A percentile compares a stretch with the other conserved stretches of the same genome.
These are phyloP conservation scores for Mycosphaerella sp. DNA, from an alignment of 2,329 filamentous ascomycete genomes.

Conservation along the genomic window DNA sequence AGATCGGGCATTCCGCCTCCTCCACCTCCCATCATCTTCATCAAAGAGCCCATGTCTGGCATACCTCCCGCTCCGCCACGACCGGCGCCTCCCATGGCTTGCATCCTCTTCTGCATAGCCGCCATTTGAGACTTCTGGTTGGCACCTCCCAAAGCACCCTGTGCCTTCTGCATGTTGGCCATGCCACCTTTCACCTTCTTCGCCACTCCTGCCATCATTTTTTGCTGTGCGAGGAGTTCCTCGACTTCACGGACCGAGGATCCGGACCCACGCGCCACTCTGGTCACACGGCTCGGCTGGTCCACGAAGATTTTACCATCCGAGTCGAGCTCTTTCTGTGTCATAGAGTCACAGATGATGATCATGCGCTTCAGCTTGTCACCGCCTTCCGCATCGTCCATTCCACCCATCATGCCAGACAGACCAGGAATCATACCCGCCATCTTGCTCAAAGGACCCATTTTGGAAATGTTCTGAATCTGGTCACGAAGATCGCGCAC, in stretches of 20 bases:
- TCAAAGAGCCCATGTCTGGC: slow-evolving; percentile 78
- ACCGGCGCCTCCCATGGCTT: slow-evolving; percentile 76
- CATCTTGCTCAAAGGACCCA: slow-evolving; percentile 96
- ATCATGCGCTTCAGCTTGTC: slow-evolving; percentile 96
- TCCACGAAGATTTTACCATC: slow-evolving; percentile 93
- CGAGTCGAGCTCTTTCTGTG: slow-evolving; percentile 85
- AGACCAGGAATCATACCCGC: slow-evolving; percentile 98
- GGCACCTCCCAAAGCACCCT: slow-evolving; percentile 81
- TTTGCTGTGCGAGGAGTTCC: slow-evolving; percentile 92
- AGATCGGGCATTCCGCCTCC: slow-evolving; percentile 55
- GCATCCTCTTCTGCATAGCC: slow-evolving; percentile 92
- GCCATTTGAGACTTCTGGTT: slow-evolving; percentile 92
- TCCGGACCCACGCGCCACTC: slow-evolving; percentile 82
- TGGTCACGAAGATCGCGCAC: slow-evolving; percentile 92
- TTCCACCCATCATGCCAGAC: slow-evolving; percentile 85
- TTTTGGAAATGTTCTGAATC: slow-evolving; percentile 98
- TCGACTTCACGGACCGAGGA: slow-evolving; percentile 91
- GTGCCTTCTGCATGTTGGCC: slow-evolving; percentile 94
- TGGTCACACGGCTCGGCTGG: slow-evolving; percentile 85
- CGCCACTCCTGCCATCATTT: slow-evolving; percentile 98
- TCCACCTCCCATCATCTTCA: slow-evolving; percentile 80
- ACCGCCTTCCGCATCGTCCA: slow-evolving; percentile 95
- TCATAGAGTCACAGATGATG: slow-evolving; percentile 99
- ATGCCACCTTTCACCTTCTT: slow-evolving; percentile 98
- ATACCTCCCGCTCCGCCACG: slow-evolving; percentile 56